Evolutionary conservation across 139 green algal species (phyloP).

Genomic region (Haematococcus lacustris): DNA sequence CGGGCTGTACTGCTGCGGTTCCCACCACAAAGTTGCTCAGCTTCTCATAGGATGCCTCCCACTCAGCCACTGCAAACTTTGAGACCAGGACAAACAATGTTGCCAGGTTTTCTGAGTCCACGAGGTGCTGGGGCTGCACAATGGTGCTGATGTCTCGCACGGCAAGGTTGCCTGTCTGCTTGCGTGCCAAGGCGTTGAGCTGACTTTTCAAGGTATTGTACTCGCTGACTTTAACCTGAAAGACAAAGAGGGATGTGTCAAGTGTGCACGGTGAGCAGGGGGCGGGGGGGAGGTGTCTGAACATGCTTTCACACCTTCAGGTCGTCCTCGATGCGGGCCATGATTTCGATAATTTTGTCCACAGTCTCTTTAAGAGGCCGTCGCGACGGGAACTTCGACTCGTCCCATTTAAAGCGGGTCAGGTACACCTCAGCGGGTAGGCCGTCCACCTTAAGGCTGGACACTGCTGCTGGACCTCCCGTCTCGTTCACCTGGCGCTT

Average conservation of each 20-base stretch:
- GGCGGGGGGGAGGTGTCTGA: too few relatives aligned
- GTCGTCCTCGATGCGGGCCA: conserved; percentile 90
- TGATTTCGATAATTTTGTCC: conserved; percentile 75
- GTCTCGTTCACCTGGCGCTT: conserved; percentile 40
- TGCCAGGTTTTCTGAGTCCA: conserved; percentile 87
- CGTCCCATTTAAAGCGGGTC: conserved; percentile 87
- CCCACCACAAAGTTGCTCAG: conserved; percentile 82
- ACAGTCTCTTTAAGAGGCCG: conserved; percentile 85
- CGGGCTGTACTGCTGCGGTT: too few relatives aligned
- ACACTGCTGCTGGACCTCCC: conserved; percentile 8
- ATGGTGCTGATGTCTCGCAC: conserved; percentile 55
- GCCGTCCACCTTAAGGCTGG: conserved; percentile 54
- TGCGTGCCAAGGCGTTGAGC: conserved; percentile 64
- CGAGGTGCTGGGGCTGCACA: conserved; percentile 60
- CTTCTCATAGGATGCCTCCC: conserved; percentile 78
- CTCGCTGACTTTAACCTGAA: conserved; percentile 69
- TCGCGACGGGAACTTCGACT: conserved; percentile 90
- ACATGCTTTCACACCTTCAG: conserved; percentile 96
- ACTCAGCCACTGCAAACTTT: conserved; percentile 76
- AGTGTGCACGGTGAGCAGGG: too few relatives aligned
- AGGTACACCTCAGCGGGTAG: conserved; percentile 63
- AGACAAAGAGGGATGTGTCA: too few relatives aligned
- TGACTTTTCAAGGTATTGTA: conserved; percentile 77
- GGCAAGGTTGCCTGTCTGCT: conserved; percentile 78
- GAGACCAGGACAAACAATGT: conserved; percentile 87